phyloP scores from a whole-genome alignment of 2,329 filamentous ascomycete species.

The Blastomyces gilchristii region DNA sequence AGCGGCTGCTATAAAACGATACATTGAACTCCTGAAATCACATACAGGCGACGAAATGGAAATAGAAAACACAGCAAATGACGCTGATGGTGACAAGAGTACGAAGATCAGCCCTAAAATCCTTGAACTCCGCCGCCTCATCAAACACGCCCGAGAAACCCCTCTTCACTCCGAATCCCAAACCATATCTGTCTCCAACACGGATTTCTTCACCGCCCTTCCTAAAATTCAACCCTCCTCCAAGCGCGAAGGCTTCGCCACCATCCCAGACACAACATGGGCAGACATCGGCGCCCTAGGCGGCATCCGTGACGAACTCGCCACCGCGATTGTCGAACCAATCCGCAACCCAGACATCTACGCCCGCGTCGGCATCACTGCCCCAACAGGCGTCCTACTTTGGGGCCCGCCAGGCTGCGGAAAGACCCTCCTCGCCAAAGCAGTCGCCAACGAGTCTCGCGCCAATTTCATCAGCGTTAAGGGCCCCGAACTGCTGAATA shows the following conservation, averaged over 20 bases:
- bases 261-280: constrained; percentile 89
- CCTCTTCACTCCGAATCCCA: constrained; percentile 45
- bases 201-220: constrained; percentile 64
- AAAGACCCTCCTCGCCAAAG: constrained; percentile 92
- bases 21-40: constrained; percentile 43
- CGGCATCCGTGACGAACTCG: constrained; percentile 68
- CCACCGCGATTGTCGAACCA: constrained; percentile 77
- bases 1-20: constrained; percentile 53
- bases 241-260: constrained; percentile 88
- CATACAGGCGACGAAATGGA: constrained; percentile 43
- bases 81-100: background rate
- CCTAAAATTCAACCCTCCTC: constrained; percentile 67
- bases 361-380: constrained; percentile 63
- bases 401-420: constrained; percentile 97
- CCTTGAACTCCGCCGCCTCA: constrained; percentile 41
- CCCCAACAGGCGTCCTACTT: constrained; percentile 77
- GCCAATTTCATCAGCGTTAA: constrained; percentile 98
- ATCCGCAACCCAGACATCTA: constrained; percentile 76
- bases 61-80: constrained; percentile 32
- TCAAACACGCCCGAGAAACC: constrained; percentile 44
- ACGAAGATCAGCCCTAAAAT: constrained; percentile 30
- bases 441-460: constrained; percentile 87
- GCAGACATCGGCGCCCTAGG: constrained; percentile 77
- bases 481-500: constrained; percentile 90
- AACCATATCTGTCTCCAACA: constrained; percentile 49